Base-by-base conservation (phyloP, 768 basidiomycete genomes). In the Tylopilus sp. region DNA sequence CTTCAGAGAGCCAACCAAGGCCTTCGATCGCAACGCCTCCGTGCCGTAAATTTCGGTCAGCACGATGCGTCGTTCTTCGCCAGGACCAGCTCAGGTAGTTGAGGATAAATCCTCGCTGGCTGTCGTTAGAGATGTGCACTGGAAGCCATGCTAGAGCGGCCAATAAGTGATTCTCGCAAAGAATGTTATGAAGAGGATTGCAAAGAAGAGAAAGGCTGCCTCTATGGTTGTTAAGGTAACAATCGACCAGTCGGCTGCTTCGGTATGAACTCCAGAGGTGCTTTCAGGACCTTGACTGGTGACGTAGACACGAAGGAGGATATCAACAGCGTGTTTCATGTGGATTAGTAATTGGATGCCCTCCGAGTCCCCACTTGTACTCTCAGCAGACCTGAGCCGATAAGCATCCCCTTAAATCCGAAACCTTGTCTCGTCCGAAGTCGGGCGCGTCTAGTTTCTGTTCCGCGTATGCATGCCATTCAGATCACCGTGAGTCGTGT, bases 1-100 rank as follows among this genome's bases (percentile, higher is more conserved):
- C 71, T 28, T 71, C 71, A 16, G 65, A 67, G 30, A 78, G 69
- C 72, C 68, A 76, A 17, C 71, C 63, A 6, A 72, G 62, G 71
- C 72, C 29, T 62, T 63, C 21, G 29, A 37, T 55, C 69, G 64
- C 64, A 77, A 80, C 25, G 34, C 63, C 6, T 73, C 67, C 3
- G 71, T 71, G 25, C 56, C 63, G 42, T 73, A 71, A 6, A 60
- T 51, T 16, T 65, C 54, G 10, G 65, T 62, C 4, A 79, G 48
- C 73, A 75, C 31, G 76, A 48, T 13, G 57, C 63, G 3, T 36
- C 61, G 48, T 76, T 70, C 59, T 63, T 71, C 31, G 58, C 48
- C 17, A 76, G 77, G 1, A 66, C 55, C 25, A 73, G 48, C n/a
- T 62, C 60, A 3, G 66, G 55, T 1, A 43, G 65, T 48, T 78